These are phyloP conservation scores for Limnomonas spitsbergensis DNA, from an alignment of 139 green algal genomes.

Conservation along the genomic window DNA sequence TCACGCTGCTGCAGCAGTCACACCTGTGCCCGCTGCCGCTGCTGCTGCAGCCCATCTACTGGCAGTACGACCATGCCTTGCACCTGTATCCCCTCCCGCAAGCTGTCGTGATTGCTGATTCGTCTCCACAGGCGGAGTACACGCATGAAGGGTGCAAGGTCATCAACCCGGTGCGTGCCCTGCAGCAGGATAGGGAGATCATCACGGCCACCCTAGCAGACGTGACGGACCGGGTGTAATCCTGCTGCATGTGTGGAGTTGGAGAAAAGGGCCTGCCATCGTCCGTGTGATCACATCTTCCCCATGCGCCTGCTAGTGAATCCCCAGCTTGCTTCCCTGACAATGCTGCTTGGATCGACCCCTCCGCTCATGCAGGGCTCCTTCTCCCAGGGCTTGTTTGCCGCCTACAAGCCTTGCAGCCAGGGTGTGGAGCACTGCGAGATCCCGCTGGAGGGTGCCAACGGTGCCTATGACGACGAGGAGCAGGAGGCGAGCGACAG, in stretches of 20 bases:
- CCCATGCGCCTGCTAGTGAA: background rate
- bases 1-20: constrained; percentile 86
- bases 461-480: background rate
- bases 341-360: background rate
- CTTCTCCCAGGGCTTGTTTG: constrained; percentile 63
- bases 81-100: constrained; percentile 83
- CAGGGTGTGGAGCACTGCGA: constrained; percentile 17
- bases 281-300: background rate
- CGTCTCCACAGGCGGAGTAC: constrained; percentile 38
- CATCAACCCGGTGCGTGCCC: constrained; percentile 66
- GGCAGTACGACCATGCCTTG: constrained; percentile 78
- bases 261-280: background rate
- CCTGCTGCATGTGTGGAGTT: background rate
- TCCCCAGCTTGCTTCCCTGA: background rate
- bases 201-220: background rate
- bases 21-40: constrained; percentile 89
- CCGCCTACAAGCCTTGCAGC: constrained; percentile 53
- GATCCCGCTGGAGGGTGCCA: background rate
- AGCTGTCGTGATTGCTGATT: constrained; percentile 75
- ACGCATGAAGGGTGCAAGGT: constrained; percentile 62
- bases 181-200: background rate
- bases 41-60: constrained; percentile 70
- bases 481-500: background rate
- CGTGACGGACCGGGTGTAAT: background rate
- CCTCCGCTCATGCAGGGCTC: constrained; percentile 57